These are phyloP conservation scores for Nasturtium officinale DNA, from an alignment of 345 rosid genomes.

Conservation along the genomic window DNA sequence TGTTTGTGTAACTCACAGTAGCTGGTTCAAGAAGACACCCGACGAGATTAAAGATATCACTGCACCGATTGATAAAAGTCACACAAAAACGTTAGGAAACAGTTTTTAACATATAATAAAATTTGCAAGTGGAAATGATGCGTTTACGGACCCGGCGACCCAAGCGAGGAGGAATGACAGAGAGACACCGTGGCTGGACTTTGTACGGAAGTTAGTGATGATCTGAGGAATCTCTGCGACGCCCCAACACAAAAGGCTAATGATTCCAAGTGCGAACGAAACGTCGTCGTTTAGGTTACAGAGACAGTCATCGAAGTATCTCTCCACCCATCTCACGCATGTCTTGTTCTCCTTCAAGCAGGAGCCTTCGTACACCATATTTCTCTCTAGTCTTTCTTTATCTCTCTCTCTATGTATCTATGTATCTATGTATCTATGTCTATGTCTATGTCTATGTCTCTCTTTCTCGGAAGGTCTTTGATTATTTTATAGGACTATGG, in stretches of 20 bases:
- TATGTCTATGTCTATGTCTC: slow-evolving; percentile 1
- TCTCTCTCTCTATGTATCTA: slow-evolving; percentile 36
- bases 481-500: slow-evolving; percentile 31
- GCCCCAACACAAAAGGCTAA: slow-evolving; percentile 78
- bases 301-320: slow-evolving; percentile 80
- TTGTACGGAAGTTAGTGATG: slow-evolving; percentile 84
- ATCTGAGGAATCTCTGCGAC: slow-evolving; percentile 96
- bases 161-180: slow-evolving; percentile 90
- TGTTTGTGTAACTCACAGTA: slow-evolving; percentile 66
- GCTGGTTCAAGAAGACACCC: slow-evolving; percentile 97
- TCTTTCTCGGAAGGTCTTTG: slow-evolving; percentile 17
- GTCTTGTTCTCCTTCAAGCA: slow-evolving; percentile 63
- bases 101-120: not conserved
- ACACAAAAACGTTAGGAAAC: not conserved
- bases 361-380: slow-evolving; percentile 53
- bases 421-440: too few relatives aligned
- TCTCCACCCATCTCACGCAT: slow-evolving; percentile 76
- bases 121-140: not conserved
- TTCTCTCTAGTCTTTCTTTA: slow-evolving; percentile 18
- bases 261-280: slow-evolving; percentile 70
- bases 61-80: slow-evolving; percentile 48
- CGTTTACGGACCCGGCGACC: slow-evolving; percentile 77
- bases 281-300: slow-evolving; percentile 73
- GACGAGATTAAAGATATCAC: slow-evolving; percentile 80
- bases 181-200: slow-evolving; percentile 95